These are phyloP conservation scores for Mortierella sp. DNA, from an alignment of 371 early-diverging fungal species.

Conservation along the genomic window DNA sequence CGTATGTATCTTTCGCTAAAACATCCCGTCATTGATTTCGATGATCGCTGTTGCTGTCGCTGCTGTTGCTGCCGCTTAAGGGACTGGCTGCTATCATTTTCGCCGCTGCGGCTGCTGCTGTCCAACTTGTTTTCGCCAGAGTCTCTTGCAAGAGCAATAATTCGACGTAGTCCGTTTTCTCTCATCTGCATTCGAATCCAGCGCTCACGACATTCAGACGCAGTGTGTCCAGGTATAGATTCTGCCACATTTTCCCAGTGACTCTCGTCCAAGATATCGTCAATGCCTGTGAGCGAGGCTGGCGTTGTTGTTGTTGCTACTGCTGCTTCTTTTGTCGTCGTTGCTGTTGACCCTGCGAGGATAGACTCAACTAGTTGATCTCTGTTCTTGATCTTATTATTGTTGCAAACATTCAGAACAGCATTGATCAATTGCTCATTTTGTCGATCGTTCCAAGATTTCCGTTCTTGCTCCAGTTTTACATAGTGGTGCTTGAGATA, in stretches of 20 bases:
- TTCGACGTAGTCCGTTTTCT: constrained; percentile 5
- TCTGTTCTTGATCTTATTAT: not conserved
- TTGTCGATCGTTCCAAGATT: constrained; percentile 21
- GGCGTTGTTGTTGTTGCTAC: not conserved
- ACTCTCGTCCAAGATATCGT: not conserved
- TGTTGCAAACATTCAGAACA: not conserved
- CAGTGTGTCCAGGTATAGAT: constrained; percentile 22
- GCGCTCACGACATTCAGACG: constrained; percentile 26
- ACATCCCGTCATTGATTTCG: not conserved
- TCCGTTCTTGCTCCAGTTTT: constrained; percentile 16
- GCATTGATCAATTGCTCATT: constrained; percentile 1
- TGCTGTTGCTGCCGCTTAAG: not conserved
- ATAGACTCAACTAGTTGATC: no score
- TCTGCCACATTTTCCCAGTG: constrained; percentile 28
- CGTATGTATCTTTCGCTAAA: not conserved
- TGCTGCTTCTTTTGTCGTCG: no score
- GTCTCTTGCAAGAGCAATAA: no score
- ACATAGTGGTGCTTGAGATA: constrained; percentile 22
- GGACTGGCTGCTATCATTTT: not conserved
- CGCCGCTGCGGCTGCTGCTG: not conserved
- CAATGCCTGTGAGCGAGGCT: not conserved
- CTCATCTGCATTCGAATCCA: constrained; percentile 24
- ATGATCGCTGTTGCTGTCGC: not conserved
- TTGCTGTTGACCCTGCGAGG: no score
- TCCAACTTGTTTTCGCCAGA: not conserved